Conservation (phyloP, 805 yeast genomes). For the Candida ficus region DNA sequence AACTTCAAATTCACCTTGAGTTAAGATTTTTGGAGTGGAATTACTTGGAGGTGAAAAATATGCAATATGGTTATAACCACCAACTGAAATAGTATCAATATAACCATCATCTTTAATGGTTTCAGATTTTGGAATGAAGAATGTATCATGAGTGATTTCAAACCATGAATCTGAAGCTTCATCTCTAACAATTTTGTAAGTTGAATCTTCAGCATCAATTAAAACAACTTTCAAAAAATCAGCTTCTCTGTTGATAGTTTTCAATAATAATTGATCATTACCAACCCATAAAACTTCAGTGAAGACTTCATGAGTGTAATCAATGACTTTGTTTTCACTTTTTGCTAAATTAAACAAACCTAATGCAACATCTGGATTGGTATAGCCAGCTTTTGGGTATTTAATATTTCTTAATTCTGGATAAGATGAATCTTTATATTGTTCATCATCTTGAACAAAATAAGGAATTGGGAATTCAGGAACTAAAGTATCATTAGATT, state of each 20-base stretch:
- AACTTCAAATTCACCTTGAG: constrained; percentile 90
- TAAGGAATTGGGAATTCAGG: constrained; percentile 72
- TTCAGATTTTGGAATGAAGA: constrained; percentile 48
- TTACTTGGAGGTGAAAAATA: constrained; percentile 71
- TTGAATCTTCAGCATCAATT: constrained; percentile 38
- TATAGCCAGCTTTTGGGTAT: constrained; percentile 81
- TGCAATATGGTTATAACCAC: constrained; percentile 72
- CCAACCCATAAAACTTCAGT: constrained; percentile 76
- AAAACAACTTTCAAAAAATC: constrained; percentile 56
- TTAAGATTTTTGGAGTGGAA: constrained; percentile 50
- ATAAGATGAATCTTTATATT: constrained; percentile 35
- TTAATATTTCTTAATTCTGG: constrained; percentile 59
- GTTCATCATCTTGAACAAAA: constrained; percentile 51
- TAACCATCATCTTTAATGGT: constrained; percentile 58
- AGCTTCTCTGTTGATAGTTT: constrained; percentile 60
- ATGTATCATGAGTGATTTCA: constrained; percentile 64
- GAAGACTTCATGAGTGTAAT: constrained; percentile 39
- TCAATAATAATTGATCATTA: constrained; percentile 42
- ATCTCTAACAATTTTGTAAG: constrained; percentile 40
- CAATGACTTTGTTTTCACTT: constrained; percentile 33
- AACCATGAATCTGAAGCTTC: constrained; percentile 61
- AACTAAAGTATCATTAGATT: constrained; percentile 70
- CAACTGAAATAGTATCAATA: constrained; percentile 66
- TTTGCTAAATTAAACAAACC: constrained; percentile 37
- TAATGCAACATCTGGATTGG: constrained; percentile 64